Conservation (phyloP, 768 basidiomycete genomes). For the Hortiboletus campestris region DNA sequence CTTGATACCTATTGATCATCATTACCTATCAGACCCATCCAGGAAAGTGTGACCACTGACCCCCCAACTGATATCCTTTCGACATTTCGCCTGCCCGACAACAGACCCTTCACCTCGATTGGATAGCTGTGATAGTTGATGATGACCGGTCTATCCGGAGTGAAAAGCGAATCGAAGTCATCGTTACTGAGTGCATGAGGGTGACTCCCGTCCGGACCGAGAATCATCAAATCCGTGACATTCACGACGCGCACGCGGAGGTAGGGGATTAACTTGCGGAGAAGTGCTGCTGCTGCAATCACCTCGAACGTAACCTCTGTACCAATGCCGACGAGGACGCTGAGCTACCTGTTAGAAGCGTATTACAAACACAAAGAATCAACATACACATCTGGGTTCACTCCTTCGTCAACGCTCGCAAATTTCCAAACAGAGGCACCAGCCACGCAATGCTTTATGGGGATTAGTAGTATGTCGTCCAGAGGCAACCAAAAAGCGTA, state of each 20-base stretch:
- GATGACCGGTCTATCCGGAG: slow-evolving; percentile 62
- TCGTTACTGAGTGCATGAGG: slow-evolving; percentile 68
- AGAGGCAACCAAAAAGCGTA: slow-evolving; percentile 24
- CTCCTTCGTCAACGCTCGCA: slow-evolving; percentile 70
- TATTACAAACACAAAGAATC: not conserved
- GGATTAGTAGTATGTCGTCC: not conserved
- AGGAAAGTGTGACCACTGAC: slow-evolving; percentile 18
- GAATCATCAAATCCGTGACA: slow-evolving; percentile 86
- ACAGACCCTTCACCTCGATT: slow-evolving; percentile 63
- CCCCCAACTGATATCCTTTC: slow-evolving; percentile 57
- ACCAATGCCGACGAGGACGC: slow-evolving; percentile 83
- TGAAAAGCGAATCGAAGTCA: slow-evolving; percentile 72
- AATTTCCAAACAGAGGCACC: slow-evolving; percentile 88
- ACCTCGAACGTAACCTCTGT: slow-evolving; percentile 89
- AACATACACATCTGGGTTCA: slow-evolving; percentile 66
- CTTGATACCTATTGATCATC: slow-evolving; percentile 43
- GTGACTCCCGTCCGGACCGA: slow-evolving; percentile 65
- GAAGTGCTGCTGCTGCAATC: slow-evolving; percentile 78
- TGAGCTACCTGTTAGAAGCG: slow-evolving; percentile 21
- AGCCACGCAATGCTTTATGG: slow-evolving; percentile 70
- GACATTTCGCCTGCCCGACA: slow-evolving; percentile 53
- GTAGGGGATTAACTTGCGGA: slow-evolving; percentile 64
- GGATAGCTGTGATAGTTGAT: slow-evolving; percentile 87
- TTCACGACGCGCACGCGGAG: slow-evolving; percentile 87
- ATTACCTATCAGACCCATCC: not conserved